Conservation (phyloP, 106 monocot genomes). For the Allium cepa region DNA sequence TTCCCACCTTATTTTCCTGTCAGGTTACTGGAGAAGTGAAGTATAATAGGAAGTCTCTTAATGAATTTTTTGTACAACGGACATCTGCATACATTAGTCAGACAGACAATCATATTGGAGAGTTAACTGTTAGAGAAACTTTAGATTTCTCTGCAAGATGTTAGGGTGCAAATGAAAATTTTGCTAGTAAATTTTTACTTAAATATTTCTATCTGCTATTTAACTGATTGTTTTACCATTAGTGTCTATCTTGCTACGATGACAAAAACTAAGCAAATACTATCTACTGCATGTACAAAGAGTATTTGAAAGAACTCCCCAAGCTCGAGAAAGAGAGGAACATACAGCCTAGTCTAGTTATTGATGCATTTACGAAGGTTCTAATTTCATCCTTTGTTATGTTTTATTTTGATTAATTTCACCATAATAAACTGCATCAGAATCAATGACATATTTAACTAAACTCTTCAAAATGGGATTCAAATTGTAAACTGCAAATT, state of each 20-base stretch:
- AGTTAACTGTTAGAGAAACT: conserved; percentile 66
- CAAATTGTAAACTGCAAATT: too few species aligned
- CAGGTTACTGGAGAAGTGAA: conserved; percentile 29
- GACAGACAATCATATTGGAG: conserved; percentile 57
- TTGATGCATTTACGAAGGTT: conserved; percentile 68
- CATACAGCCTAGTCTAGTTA: conserved; percentile 40
- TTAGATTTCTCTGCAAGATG: conserved; percentile 64
- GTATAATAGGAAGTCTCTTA: conserved; percentile 35
- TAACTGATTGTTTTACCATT: not conserved
- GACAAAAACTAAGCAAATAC: too few species aligned
- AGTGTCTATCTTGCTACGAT: not conserved
- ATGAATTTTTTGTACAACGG: conserved; percentile 48
- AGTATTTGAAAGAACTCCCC: conserved; percentile 26
- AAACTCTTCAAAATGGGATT: too few species aligned
- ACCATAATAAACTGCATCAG: not conserved
- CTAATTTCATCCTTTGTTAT: not conserved
- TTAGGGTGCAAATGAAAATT: conserved; percentile 30
- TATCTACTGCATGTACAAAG: conserved; percentile 2
- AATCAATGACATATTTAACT: too few species aligned
- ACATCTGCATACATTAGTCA: conserved; percentile 74
- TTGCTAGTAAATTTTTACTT: not conserved
- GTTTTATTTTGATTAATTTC: not conserved
- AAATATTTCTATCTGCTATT: not conserved
- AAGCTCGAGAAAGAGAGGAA: conserved; percentile 38
- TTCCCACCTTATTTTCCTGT: not conserved